phyloP scores from a whole-genome alignment of 306 rosid species.

The Mucuna pruriens region DNA sequence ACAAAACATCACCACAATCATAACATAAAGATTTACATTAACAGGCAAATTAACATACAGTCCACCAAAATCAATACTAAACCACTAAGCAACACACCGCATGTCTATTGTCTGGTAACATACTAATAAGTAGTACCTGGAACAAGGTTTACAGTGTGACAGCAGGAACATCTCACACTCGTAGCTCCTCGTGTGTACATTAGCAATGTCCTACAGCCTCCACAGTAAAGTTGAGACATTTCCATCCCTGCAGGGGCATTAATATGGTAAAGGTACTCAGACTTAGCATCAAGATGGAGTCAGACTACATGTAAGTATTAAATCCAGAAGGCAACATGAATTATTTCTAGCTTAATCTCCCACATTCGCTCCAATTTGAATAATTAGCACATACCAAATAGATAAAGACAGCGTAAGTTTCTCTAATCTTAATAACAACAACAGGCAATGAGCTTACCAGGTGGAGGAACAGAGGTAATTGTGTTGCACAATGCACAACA shows the following conservation, averaged over 20 bases:
- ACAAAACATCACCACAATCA: conserved; percentile 30
- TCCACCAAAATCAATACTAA: conserved; percentile 22
- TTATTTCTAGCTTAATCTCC: conserved; percentile 21
- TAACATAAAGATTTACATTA: conserved; percentile 10
- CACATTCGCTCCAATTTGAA: conserved; percentile 11
- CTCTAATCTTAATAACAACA: background rate
- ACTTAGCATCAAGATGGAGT: background rate
- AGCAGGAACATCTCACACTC: conserved; percentile 97
- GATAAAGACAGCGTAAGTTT: background rate
- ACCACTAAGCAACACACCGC: conserved; percentile 24
- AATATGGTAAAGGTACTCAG: conserved; percentile 15
- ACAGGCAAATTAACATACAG: conserved; percentile 4
- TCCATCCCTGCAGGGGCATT: conserved; percentile 70
- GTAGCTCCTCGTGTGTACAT: conserved; percentile 93
- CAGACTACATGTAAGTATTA: background rate
- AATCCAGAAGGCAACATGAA: background rate
- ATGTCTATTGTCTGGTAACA: background rate
- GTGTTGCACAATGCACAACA: conserved; percentile 92
- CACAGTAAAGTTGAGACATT: conserved; percentile 94
- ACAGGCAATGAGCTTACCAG: conserved; percentile 55
- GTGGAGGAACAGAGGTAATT: conserved; percentile 85
- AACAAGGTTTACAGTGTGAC: conserved; percentile 86
- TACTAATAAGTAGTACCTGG: conserved; percentile 62
- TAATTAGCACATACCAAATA: background rate
- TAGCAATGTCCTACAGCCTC: conserved; percentile 94